These are phyloP conservation scores for Phytophthora meadii DNA, from an alignment of 352 stramenopile genomes.

Conservation along the genomic window DNA sequence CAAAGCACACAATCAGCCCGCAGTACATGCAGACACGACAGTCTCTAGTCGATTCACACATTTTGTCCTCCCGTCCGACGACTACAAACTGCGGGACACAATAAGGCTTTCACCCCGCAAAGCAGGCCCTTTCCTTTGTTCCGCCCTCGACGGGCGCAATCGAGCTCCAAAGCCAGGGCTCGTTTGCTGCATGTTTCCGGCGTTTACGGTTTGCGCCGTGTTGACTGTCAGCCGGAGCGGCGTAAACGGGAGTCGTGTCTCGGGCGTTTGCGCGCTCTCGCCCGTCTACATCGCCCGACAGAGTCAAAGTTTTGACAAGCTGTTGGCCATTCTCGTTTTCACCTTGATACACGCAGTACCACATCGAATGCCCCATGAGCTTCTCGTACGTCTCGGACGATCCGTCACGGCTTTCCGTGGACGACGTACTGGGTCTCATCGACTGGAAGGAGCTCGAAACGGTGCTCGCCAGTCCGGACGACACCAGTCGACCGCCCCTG, in stretches of 20 bases:
- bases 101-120: not conserved
- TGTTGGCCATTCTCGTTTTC: slow-evolving; percentile 28
- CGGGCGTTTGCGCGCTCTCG: slow-evolving; percentile 22
- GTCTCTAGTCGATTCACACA: no score
- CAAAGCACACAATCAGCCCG: not conserved
- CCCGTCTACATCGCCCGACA: slow-evolving; percentile 12
- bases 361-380: slow-evolving; percentile 33
- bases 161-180: slow-evolving; percentile 6
- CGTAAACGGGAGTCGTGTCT: slow-evolving; percentile 36
- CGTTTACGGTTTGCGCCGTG: slow-evolving; percentile 18
- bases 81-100: not conserved
- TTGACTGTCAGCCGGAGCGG: slow-evolving; percentile 25
- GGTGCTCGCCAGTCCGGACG: slow-evolving; percentile 29
- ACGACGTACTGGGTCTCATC: slow-evolving; percentile 39
- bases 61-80: no score
- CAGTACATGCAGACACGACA: not conserved
- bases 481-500: slow-evolving; percentile 18
- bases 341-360: slow-evolving; percentile 20
- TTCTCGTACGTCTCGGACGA: slow-evolving; percentile 37
- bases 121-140: slow-evolving; percentile 10
- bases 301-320: not conserved
- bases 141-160: slow-evolving; percentile 16
- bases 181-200: slow-evolving; percentile 15
- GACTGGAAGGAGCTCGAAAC: slow-evolving; percentile 44
- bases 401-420: slow-evolving; percentile 33